These are phyloP conservation scores for Peronospora belbahrii DNA, from an alignment of 352 stramenopile species.

Conservation along the genomic window DNA sequence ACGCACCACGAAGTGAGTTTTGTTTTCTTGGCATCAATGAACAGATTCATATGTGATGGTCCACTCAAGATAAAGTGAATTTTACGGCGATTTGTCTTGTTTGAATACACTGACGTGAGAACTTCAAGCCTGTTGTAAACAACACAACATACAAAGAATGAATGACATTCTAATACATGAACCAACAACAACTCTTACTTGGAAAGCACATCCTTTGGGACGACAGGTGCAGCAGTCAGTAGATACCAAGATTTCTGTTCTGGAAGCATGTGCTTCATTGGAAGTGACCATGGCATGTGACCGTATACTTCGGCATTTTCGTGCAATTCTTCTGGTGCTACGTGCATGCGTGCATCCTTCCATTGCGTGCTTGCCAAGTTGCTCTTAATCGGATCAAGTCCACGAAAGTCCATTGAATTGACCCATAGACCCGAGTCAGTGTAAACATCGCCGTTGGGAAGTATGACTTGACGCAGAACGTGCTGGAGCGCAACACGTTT, in stretches of 20 bases:
- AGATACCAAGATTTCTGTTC: slow-evolving; percentile 72
- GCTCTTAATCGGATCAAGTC: slow-evolving; percentile 37
- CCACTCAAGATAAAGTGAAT: slow-evolving; percentile 65
- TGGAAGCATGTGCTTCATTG: slow-evolving; percentile 56
- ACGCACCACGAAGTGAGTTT: slow-evolving; percentile 61
- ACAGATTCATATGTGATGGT: slow-evolving; percentile 62
- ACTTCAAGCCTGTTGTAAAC: slow-evolving; percentile 38
- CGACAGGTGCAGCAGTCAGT: slow-evolving; percentile 20
- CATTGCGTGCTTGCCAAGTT: slow-evolving; percentile 45
- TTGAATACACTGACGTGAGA: slow-evolving; percentile 49
- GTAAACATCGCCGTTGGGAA: slow-evolving; percentile 35
- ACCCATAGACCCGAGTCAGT: slow-evolving; percentile 67
- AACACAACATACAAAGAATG: background rate
- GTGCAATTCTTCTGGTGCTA: slow-evolving; percentile 29
- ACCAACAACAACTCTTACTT: slow-evolving; percentile 19
- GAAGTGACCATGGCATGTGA: slow-evolving; percentile 58
- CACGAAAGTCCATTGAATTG: slow-evolving; percentile 63
- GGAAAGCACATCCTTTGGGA: slow-evolving; percentile 17
- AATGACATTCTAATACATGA: background rate
- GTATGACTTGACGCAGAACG: slow-evolving; percentile 44
- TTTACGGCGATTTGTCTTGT: slow-evolving; percentile 38
- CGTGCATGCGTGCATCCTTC: slow-evolving; percentile 29
- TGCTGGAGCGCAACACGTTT: slow-evolving; percentile 69
- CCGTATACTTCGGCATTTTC: slow-evolving; percentile 58
- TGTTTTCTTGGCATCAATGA: slow-evolving; percentile 66